phyloP scores from a whole-genome alignment of 305 asterid species.

The Ruellia speciosa region DNA sequence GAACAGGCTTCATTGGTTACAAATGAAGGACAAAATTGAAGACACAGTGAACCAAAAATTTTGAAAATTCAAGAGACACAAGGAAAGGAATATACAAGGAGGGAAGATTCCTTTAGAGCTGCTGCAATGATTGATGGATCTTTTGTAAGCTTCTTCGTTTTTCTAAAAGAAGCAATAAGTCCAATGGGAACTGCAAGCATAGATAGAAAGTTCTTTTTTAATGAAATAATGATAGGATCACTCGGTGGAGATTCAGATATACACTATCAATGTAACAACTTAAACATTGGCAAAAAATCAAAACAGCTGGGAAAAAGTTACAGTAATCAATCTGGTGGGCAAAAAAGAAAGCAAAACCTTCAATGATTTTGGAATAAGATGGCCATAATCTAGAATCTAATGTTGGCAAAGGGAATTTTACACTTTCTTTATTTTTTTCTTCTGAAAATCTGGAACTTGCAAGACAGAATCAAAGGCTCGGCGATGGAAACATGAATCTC shows the following conservation, averaged over 20 bases:
- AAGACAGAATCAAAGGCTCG: too few species aligned
- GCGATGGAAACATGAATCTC: too few species aligned
- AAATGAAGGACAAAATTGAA: conserved; percentile 8
- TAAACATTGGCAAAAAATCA: neutral
- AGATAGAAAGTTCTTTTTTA: conserved; percentile 19
- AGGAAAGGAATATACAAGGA: conserved; percentile 39
- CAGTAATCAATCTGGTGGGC: neutral
- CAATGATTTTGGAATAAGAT: too few species aligned
- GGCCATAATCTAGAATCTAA: too few species aligned
- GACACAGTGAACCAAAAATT: neutral
- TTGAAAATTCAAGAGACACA: neutral
- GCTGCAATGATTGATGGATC: conserved; percentile 53
- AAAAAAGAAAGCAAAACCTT: neutral
- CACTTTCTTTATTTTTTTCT: too few species aligned
- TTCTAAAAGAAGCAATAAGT: conserved; percentile 75
- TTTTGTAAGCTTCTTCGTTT: conserved; percentile 74
- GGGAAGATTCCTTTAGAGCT: conserved; percentile 72
- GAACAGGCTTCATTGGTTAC: conserved; percentile 16
- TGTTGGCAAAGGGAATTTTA: too few species aligned
- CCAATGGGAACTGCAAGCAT: conserved; percentile 76
- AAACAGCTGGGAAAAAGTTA: neutral
- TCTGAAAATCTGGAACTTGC: too few species aligned
- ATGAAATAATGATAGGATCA: conserved; percentile 7
- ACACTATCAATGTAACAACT: conserved; percentile 6
- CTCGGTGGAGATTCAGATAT: conserved; percentile 15